These are phyloP conservation scores for Suillus fuscotomentosus DNA, from an alignment of 768 basidiomycete species.

Conservation along the genomic window DNA sequence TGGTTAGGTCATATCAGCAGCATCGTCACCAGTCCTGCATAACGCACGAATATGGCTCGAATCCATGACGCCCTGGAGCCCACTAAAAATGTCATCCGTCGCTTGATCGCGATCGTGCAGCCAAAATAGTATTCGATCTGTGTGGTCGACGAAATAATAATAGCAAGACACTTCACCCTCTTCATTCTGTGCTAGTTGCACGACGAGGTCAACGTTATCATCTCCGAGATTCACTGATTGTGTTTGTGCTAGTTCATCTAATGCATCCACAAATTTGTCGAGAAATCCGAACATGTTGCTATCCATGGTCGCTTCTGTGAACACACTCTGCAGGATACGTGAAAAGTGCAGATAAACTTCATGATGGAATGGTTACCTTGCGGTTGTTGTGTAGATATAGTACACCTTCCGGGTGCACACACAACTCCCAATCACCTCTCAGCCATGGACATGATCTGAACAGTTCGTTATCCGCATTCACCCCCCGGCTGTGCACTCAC, in stretches of 20 bases:
- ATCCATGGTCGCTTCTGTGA: not conserved
- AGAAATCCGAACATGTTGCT: not conserved
- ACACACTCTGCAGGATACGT: not conserved
- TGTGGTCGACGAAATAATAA: slow-evolving; percentile 8
- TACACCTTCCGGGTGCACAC: not conserved
- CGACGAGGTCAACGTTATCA: not conserved
- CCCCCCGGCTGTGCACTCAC: not conserved
- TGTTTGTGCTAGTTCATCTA: not conserved
- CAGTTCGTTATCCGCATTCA: not conserved
- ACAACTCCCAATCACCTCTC: not conserved
- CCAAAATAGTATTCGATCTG: not conserved
- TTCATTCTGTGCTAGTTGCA: not conserved
- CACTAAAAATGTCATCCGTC: not conserved
- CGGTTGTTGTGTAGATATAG: not conserved
- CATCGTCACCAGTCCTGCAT: no score
- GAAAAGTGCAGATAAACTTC: not conserved
- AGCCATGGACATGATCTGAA: not conserved
- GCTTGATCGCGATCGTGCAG: not conserved
- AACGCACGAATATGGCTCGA: slow-evolving; percentile 6
- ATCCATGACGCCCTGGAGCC: not conserved
- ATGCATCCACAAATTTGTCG: not conserved
- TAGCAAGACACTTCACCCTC: not conserved
- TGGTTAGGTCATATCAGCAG: not conserved
- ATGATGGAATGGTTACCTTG: not conserved
- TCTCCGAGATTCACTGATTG: not conserved